Percentiles rank a stretch among this genome's conserved stretches.
phyloP scores from a whole-genome alignment of 176 grass and related monocot species.

The Dactylis glomerata region DNA sequence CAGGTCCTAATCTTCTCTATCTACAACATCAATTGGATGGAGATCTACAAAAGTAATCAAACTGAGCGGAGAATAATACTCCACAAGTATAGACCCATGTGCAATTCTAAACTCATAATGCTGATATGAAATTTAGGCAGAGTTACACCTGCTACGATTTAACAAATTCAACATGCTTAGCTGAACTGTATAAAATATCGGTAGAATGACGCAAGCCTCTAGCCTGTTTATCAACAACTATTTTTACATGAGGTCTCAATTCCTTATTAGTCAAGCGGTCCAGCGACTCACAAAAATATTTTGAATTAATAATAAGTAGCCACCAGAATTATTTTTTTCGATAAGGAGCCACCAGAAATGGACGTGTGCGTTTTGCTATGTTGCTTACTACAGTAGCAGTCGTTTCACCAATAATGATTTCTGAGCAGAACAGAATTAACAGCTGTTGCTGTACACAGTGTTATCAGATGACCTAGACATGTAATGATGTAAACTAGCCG shows the following conservation, averaged over 20 bases:
- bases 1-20: background rate
- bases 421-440: background rate
- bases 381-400: background rate
- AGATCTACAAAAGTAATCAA: background rate
- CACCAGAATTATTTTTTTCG: too few relatives aligned
- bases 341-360: background rate
- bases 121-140: too few relatives aligned
- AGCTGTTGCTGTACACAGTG: background rate
- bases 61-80: background rate
- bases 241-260: background rate
- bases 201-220: background rate
- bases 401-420: background rate
- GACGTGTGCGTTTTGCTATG: background rate
- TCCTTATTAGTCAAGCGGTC: background rate
- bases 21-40: background rate
- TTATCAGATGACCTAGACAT: background rate
- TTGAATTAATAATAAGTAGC: background rate
- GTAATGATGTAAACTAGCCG: background rate
- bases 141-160: background rate
- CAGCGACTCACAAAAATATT: background rate
- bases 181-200: background rate
- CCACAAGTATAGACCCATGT: background rate
- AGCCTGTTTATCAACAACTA: background rate
- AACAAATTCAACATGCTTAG: constrained; percentile 25
- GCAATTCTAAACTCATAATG: background rate